Conservation (phyloP, 306 rosid species). For the Gastrolobium villosum region DNA sequence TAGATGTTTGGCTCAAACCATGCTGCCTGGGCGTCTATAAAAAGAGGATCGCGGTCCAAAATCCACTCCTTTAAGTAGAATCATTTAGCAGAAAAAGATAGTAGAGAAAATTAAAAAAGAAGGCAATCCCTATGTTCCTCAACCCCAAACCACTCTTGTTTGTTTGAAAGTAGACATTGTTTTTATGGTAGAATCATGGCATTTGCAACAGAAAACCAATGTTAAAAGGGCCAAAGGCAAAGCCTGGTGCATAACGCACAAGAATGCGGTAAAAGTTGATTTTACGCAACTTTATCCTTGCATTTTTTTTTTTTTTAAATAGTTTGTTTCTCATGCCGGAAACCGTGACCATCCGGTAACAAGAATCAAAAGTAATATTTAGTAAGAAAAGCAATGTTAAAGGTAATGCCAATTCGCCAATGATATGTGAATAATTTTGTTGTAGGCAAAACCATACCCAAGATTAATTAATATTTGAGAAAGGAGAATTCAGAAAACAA, state of each 20-base stretch:
- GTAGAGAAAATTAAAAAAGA: background rate
- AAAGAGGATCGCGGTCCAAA: background rate
- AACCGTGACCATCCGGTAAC: no score
- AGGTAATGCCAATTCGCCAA: slow-evolving; percentile 10
- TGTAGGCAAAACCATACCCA: slow-evolving; percentile 1
- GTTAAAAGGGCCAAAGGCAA: background rate
- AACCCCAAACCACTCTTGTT: background rate
- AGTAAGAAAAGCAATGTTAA: background rate
- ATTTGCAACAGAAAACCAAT: slow-evolving; percentile 10
- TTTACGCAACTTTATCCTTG: no score
- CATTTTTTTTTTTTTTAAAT: no score
- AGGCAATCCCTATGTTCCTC: background rate
- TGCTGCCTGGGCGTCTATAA: background rate
- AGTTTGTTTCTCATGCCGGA: no score
- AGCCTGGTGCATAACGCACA: no score
- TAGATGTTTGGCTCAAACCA: slow-evolving; percentile 22
- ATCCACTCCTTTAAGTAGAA: background rate
- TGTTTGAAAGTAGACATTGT: slow-evolving; percentile 7
- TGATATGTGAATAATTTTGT: background rate
- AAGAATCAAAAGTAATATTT: background rate
- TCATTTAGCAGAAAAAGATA: background rate
- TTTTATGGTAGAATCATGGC: background rate
- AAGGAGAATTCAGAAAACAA: slow-evolving; percentile 7
- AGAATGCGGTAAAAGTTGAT: no score
- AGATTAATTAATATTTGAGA: slow-evolving; percentile 37